A percentile compares a stretch with the other conserved stretches of the same genome.
These are phyloP conservation scores for Sporobolomyces roseus DNA, from an alignment of 768 basidiomycete species.

Conservation along the genomic window DNA sequence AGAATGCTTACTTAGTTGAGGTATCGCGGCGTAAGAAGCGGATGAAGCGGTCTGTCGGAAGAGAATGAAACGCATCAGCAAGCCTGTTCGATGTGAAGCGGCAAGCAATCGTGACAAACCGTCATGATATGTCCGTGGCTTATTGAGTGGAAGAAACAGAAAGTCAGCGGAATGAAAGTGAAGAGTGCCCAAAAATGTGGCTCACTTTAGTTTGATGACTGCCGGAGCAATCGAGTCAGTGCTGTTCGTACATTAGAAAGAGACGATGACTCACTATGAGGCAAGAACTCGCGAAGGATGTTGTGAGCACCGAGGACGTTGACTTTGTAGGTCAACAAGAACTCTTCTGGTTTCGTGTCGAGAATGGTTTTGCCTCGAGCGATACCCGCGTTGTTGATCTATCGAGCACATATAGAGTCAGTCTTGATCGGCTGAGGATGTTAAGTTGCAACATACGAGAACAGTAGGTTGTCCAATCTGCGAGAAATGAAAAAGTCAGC, in stretches of 20 bases:
- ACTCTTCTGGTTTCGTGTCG: conserved; percentile 20
- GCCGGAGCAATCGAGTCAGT: background rate
- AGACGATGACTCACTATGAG: conserved; percentile 24
- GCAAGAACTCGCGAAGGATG: conserved; percentile 37
- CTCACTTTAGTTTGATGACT: conserved; percentile 38
- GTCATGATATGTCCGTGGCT: conserved; percentile 40
- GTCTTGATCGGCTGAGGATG: too few species aligned
- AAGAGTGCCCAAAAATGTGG: background rate
- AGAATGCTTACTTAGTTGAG: conserved; percentile 16
- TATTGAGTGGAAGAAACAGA: too few species aligned
- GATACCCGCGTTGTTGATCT: conserved; percentile 40
- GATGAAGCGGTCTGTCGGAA: conserved; percentile 18
- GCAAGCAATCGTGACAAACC: background rate
- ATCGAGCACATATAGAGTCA: background rate
- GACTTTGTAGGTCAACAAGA: conserved; percentile 34
- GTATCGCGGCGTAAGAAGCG: conserved; percentile 27
- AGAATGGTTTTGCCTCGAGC: conserved; percentile 36
- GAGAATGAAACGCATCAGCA: background rate
- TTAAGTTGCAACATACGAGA: background rate
- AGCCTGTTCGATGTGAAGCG: background rate
- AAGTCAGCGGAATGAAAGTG: background rate
- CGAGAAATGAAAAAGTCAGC: background rate
- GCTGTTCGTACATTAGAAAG: fast-evolving
- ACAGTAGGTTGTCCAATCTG: conserved; percentile 36
- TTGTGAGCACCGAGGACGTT: conserved; percentile 29